Conservation (phyloP, 345 rosid genomes). For the Eucalyptus tenuipes region DNA sequence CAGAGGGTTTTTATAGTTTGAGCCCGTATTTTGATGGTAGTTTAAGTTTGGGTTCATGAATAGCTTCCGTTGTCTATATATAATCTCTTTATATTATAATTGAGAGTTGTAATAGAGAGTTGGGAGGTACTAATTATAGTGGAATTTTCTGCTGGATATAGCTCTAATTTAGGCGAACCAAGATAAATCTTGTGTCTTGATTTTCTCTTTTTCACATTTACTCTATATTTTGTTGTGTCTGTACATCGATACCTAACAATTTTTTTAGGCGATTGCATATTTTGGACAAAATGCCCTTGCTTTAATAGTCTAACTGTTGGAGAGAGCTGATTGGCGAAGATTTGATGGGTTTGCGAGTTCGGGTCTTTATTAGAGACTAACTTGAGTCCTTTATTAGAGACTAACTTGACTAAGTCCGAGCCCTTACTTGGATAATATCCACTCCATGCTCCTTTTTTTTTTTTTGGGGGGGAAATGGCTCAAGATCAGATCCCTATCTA, state of each 20-base stretch:
- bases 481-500: neutral
- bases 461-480: neutral
- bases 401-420: neutral
- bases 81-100: no score
- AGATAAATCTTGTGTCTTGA: neutral
- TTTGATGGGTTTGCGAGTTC: neutral
- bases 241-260: no score
- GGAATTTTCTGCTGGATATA: no score
- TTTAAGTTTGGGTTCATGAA: neutral
- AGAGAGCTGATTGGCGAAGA: neutral
- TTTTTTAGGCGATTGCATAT: neutral
- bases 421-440: neutral
- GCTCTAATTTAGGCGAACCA: accelerated
- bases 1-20: neutral
- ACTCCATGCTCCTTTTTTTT: accelerated
- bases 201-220: neutral
- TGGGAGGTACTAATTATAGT: neutral
- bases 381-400: neutral
- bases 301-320: neutral
- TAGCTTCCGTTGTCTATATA: neutral
- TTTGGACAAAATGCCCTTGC: neutral
- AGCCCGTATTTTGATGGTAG: neutral
- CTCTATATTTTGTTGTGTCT: neutral
- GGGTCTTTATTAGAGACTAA: neutral
- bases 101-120: neutral